phyloP scores from a whole-genome alignment of 1,284 basidiomycete species.

The Lignosus rhinocerotis region DNA sequence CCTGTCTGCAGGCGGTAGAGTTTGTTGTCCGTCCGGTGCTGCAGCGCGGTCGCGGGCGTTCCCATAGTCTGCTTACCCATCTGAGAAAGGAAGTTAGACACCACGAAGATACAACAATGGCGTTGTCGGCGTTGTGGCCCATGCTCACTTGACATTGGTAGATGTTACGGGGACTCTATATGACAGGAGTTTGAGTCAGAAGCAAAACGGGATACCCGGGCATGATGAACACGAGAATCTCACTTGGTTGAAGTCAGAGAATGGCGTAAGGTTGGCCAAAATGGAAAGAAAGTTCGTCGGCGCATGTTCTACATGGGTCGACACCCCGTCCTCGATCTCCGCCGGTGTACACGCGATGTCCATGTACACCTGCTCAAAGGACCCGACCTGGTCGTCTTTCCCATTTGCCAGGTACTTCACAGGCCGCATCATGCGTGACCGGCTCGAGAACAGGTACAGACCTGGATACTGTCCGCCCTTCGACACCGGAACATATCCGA shows the following conservation, averaged over 20 bases:
- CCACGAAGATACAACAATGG: neutral
- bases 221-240: neutral
- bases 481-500: conserved; percentile 89
- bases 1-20: conserved; percentile 95
- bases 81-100: conserved; percentile 42
- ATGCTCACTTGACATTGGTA: conserved; percentile 78
- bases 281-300: conserved; percentile 96
- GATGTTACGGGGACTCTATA: conserved; percentile 80
- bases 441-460: conserved; percentile 88
- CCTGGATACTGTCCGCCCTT: conserved; percentile 98
- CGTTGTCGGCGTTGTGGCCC: neutral
- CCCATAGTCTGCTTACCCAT: conserved; percentile 99
- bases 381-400: conserved; percentile 87
- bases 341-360: conserved; percentile 92
- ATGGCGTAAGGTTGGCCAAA: conserved; percentile 79
- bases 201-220: neutral
- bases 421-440: conserved; percentile 96
- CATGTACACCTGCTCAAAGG: conserved; percentile 99
- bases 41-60: conserved; percentile 90
- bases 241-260: conserved; percentile 97
- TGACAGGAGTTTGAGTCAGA: conserved; percentile 6
- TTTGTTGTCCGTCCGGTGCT: conserved; percentile 97
- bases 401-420: conserved; percentile 91
- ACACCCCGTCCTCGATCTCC: conserved; percentile 83
- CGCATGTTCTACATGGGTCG: conserved; percentile 91